phyloP scores from a whole-genome alignment of 1,139 yeast genomes.

The Geotrichum klebahnii region DNA sequence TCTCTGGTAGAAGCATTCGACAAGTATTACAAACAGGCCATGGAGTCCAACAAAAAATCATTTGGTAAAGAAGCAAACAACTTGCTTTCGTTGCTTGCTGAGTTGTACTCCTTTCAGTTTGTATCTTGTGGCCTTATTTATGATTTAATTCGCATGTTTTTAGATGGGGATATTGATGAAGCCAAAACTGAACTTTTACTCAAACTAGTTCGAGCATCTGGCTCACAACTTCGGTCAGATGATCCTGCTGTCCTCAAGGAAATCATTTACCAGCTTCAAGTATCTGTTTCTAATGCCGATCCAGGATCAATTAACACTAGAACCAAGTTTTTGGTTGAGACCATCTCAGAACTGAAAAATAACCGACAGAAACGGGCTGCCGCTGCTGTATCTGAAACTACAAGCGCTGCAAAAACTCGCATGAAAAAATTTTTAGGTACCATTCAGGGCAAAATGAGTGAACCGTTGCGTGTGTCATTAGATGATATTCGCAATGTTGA shows the following conservation, averaged over 20 bases:
- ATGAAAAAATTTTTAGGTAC: slow-evolving; percentile 66
- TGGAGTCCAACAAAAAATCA: slow-evolving; percentile 27
- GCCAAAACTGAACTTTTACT: slow-evolving; percentile 71
- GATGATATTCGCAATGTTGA: slow-evolving; percentile 76
- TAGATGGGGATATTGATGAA: slow-evolving; percentile 56
- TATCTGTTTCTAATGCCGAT: slow-evolving; percentile 42
- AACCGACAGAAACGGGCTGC: slow-evolving; percentile 57
- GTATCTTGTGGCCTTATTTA: slow-evolving; percentile 70
- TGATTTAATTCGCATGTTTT: slow-evolving; percentile 61
- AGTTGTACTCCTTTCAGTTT: slow-evolving; percentile 72
- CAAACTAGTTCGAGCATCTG: slow-evolving; percentile 67
- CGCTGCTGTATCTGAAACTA: slow-evolving; percentile 45
- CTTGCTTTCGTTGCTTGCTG: slow-evolving; percentile 66
- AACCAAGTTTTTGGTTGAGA: slow-evolving; percentile 77
- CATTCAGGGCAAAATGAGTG: slow-evolving; percentile 45
- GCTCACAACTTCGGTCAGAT: slow-evolving; percentile 80
- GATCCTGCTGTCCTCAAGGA: slow-evolving; percentile 85
- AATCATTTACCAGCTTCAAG: slow-evolving; percentile 59
- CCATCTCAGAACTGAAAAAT: slow-evolving; percentile 78
- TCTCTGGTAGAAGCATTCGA: slow-evolving; percentile 65
- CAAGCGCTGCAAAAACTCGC: slow-evolving; percentile 50
- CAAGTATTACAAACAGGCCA: slow-evolving; percentile 26
- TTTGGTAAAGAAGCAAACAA: slow-evolving; percentile 61
- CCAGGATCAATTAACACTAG: slow-evolving; percentile 53
- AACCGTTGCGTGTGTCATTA: slow-evolving; percentile 79